phyloP scores from a whole-genome alignment of 345 rosid species.

The Adansonia digitata region DNA sequence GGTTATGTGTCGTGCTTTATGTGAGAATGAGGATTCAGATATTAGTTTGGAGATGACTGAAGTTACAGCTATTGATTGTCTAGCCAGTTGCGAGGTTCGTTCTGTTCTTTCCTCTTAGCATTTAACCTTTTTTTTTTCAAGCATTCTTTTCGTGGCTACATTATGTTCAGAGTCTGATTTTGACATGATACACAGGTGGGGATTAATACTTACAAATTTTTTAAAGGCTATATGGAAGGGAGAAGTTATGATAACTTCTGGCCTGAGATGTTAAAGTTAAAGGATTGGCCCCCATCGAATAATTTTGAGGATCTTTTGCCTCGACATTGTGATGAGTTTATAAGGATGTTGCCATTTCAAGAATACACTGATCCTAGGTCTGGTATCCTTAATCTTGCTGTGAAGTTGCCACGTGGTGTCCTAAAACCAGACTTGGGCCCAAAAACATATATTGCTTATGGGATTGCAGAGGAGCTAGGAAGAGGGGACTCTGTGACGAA shows the following conservation, averaged over 20 bases:
- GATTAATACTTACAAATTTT: conserved; percentile 57
- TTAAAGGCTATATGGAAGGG: conserved; percentile 75
- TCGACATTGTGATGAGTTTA: conserved; percentile 86
- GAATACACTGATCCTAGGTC: conserved; percentile 69
- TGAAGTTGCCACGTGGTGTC: conserved; percentile 53
- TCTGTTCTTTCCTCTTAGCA: background rate
- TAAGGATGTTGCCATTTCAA: conserved; percentile 74
- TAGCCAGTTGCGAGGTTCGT: conserved; percentile 69
- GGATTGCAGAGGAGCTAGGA: conserved; percentile 66
- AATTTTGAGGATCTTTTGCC: conserved; percentile 81
- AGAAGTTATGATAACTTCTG: conserved; percentile 66
- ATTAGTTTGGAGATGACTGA: conserved; percentile 44
- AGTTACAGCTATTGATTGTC: conserved; percentile 77
- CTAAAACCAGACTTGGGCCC: conserved; percentile 92
- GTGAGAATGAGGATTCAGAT: conserved; percentile 40
- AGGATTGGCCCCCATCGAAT: conserved; percentile 98
- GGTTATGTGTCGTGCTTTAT: conserved; percentile 95
- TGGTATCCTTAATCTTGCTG: conserved; percentile 78
- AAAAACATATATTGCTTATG: conserved; percentile 88
- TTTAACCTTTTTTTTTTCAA: conserved; percentile 1
- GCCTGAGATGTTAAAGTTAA: conserved; percentile 94
- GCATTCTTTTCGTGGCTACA: background rate
- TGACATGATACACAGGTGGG: conserved; percentile 46
- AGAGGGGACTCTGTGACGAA: conserved; percentile 96
- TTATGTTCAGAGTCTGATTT: conserved; percentile 7